Conservation (phyloP, 352 stramenopile species). For the Pythium monospermum region DNA sequence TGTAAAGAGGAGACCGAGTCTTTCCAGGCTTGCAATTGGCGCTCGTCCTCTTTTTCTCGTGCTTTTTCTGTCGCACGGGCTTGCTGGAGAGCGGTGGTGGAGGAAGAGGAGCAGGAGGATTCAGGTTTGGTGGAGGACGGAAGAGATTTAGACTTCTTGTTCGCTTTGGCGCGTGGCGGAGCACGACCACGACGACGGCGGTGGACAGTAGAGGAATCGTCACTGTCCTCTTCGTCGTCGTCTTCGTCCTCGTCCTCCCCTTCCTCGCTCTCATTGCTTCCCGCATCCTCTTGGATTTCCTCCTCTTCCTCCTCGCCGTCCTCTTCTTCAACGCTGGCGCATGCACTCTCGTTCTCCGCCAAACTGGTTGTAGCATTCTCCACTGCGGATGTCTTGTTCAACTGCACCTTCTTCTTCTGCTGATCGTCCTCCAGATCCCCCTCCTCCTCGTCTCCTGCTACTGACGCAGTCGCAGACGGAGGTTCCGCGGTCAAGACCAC, state of each 20-base stretch:
- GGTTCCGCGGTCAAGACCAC: neutral
- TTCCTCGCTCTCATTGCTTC: constrained; percentile 27
- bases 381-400: no score
- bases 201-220: constrained; percentile 9
- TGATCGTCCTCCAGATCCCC: neutral
- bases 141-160: no score
- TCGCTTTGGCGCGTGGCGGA: neutral
- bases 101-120: no score
- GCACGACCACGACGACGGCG: neutral
- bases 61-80: constrained; percentile 22
- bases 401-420: no score
- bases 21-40: constrained; percentile 89
- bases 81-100: neutral
- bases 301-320: constrained; percentile 5
- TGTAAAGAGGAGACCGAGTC: constrained; percentile 66
- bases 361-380: no score
- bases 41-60: constrained; percentile 88
- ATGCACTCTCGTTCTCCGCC: no score
- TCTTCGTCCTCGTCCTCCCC: constrained; percentile 24
- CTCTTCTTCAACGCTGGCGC: no score
- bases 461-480: neutral
- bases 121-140: no score
- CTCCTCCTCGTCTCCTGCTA: neutral
- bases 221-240: constrained; percentile 37
- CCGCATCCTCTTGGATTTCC: constrained; percentile 9